Evolutionary conservation across 2,329 filamentous ascomycete genomes (phyloP).

Genomic region (Rhynchosporium agropyri): DNA sequence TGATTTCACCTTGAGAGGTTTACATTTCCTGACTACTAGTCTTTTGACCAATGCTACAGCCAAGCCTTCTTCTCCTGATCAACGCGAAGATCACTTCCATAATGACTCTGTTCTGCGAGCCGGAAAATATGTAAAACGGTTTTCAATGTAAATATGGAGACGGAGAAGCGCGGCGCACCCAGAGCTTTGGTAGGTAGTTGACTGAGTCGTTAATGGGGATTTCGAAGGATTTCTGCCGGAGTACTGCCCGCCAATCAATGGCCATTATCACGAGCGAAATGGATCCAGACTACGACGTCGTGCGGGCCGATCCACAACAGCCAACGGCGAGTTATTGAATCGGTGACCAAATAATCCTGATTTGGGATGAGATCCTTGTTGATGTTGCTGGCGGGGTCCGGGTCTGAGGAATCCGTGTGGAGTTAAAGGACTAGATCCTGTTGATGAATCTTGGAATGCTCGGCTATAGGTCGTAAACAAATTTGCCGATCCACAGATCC

Average conservation of each 20-base stretch:
- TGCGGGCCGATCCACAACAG: constrained; percentile 2
- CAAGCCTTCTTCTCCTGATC: constrained; percentile 4
- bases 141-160: background rate
- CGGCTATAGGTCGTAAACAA: constrained; percentile 1
- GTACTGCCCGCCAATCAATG: background rate
- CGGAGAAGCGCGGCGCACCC: background rate
- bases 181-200: background rate
- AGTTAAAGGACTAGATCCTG: too few relatives aligned
- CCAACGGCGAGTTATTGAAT: background rate
- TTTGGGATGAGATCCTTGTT: background rate
- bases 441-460: background rate
- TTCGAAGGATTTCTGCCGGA: background rate
- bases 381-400: background rate
- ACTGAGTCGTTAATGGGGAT: background rate
- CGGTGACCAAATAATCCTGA: background rate
- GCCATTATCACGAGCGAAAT: background rate
- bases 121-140: background rate
- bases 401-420: background rate
- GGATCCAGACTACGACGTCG: background rate
- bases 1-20: background rate
- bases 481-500: background rate
- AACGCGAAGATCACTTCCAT: background rate
- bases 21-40: background rate
- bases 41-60: background rate
- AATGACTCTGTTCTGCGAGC: background rate